Conservation (phyloP, 2,329 filamentous ascomycete species). For the Ophiostoma ulmi region DNA sequence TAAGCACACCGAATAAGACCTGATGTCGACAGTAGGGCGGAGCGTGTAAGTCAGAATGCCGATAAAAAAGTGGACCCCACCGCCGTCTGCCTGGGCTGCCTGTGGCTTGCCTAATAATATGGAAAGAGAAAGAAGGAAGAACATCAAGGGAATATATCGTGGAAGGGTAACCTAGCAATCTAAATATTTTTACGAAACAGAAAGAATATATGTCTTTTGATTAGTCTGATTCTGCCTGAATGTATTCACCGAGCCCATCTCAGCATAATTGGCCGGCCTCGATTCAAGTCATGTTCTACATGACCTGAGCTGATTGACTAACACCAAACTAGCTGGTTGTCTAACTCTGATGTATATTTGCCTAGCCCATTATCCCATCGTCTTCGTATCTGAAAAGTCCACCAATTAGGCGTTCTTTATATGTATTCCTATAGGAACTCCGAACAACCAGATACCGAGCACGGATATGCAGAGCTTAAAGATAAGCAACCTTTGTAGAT, state of each 20-base stretch:
- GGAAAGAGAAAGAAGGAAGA: background rate
- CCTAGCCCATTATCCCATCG: background rate
- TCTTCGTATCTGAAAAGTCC: background rate
- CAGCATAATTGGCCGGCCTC: background rate
- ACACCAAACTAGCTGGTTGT: background rate
- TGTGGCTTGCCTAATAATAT: background rate
- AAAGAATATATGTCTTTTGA: too few relatives aligned
- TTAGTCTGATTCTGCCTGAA: background rate
- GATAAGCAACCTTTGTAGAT: too few relatives aligned
- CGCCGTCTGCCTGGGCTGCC: constrained; percentile 3
- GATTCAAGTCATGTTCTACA: background rate
- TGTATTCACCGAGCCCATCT: background rate
- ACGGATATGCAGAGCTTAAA: background rate
- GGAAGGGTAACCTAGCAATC: too few relatives aligned
- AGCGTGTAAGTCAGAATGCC: background rate
- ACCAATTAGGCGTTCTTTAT: background rate
- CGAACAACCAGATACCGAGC: background rate
- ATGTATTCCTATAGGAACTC: background rate
- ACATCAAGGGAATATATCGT: background rate
- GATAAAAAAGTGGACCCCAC: background rate
- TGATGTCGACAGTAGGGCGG: background rate
- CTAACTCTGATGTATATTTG: background rate
- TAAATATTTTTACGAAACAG: too few relatives aligned
- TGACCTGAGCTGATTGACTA: background rate
- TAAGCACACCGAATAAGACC: background rate